Percentiles rank a stretch among this genome's conserved stretches.
phyloP scores from a whole-genome alignment of 352 stramenopile genomes.

The Discostella stelligera region DNA sequence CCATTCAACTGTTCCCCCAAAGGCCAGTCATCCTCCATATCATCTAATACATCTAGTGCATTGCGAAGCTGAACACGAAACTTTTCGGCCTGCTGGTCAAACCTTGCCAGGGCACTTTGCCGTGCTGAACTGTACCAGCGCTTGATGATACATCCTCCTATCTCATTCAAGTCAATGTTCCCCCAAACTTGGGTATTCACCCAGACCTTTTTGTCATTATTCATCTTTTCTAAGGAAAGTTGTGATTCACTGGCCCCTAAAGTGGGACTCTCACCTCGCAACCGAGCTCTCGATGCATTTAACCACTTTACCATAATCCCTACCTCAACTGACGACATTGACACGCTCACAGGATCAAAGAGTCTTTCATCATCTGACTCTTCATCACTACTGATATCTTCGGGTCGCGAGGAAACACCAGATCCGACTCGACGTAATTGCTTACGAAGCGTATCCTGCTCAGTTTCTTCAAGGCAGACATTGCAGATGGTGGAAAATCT shows the following conservation, averaged over 20 bases:
- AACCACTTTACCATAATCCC: constrained; percentile 94
- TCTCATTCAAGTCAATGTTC: constrained; percentile 39
- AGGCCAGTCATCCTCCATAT: constrained; percentile 34
- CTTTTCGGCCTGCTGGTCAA: constrained; percentile 24
- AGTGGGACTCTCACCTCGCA: constrained; percentile 86
- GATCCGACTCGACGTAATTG: constrained; percentile 64
- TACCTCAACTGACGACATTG: constrained; percentile 87
- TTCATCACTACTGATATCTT: constrained; percentile 91
- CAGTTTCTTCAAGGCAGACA: constrained; percentile 84
- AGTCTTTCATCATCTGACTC: constrained; percentile 85
- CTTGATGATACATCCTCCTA: constrained; percentile 80
- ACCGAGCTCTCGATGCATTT: constrained; percentile 86
- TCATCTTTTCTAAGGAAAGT: constrained; percentile 89
- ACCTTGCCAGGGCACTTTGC: constrained; percentile 69
- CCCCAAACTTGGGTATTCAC: neutral
- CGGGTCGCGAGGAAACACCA: constrained; percentile 79
- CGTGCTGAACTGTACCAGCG: constrained; percentile 85
- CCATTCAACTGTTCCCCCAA: constrained; percentile 40
- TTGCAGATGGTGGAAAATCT: constrained; percentile 92
- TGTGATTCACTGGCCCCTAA: constrained; percentile 89
- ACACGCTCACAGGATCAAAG: constrained; percentile 92
- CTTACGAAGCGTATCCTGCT: constrained; percentile 62
- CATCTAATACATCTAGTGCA: constrained; percentile 16
- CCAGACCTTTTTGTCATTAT: constrained; percentile 57
- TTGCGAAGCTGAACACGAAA: constrained; percentile 22